Base-by-base conservation (phyloP, 208 protist genomes). In the Trypanosoma scelopori region DNA sequence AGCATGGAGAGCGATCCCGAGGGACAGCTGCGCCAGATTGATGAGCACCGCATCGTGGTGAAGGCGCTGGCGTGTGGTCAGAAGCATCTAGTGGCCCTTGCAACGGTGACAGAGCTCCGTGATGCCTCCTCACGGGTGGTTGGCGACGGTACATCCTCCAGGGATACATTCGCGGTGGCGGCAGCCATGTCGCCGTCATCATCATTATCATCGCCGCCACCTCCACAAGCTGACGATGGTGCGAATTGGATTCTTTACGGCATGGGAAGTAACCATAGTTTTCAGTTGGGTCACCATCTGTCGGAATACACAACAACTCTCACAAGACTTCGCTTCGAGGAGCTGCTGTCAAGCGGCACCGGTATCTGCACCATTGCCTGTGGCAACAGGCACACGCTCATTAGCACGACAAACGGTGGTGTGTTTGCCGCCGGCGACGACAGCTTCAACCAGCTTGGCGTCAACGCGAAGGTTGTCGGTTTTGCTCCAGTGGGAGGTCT, bases 371-470 rank as follows among this genome's bases (percentile, higher is more conserved):
- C 71, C 47, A 37, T 94, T 23, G 83, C 84, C 0, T 94, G 88
- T 51, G 85, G 88, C 15, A 72, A 75, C 16, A 78, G 75, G 25
- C 79, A 91, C 71, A 88, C 81, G 25, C 64, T 92, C 12, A 67
- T 92, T 32, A 64, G 71, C 65, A 87, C 82, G 11, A 68, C 65
- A 3, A 79, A 45, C 12, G 88, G 88, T n/a, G 70, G 56, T 57
- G 88, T 92, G 12, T 92, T 89, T 71, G 81, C 78, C 18, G 65
- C 75, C 12, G 88, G 88, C 9, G 85, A 94, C 70, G 91, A 92
- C 69, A 78, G 66, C n/a, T 78, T 47, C 56, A 78, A 73, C 28
- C 88, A 94, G 63, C 78, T 94, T 3, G 88, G 88, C 3, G 65
- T 85, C 15, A 65, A 70, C 1, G 65, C 57, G 7, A 68, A 69